Evolutionary conservation across 2,329 filamentous ascomycete genomes (phyloP).

Genomic region (Hypomyces rosellus): DNA sequence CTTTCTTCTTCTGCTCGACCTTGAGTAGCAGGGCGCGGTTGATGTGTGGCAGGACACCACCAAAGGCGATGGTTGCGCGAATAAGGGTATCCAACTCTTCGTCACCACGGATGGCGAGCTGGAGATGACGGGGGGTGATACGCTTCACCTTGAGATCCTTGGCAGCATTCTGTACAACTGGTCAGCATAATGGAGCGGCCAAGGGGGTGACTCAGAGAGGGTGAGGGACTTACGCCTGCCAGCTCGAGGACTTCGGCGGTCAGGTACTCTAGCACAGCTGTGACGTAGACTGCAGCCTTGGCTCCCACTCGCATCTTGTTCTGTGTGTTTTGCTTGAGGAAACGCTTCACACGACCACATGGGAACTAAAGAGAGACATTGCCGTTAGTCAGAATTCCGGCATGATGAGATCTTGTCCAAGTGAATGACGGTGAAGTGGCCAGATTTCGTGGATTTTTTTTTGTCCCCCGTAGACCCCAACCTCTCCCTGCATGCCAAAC

Average conservation of each 20-base stretch:
- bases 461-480: neutral
- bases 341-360: slow-evolving; percentile 99
- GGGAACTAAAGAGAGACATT: slow-evolving; percentile 63
- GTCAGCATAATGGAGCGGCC: slow-evolving; percentile 14
- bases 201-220: neutral
- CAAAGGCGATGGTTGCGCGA: slow-evolving; percentile 94
- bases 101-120: slow-evolving; percentile 96
- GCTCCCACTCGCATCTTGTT: slow-evolving; percentile 99
- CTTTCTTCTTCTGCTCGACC: slow-evolving; percentile 97
- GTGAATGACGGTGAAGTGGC: no score
- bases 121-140: slow-evolving; percentile 94
- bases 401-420: neutral
- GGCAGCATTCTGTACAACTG: slow-evolving; percentile 68
- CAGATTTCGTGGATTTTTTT: neutral
- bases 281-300: slow-evolving; percentile 97
- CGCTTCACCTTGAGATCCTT: slow-evolving; percentile 99
- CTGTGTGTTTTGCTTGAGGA: slow-evolving; percentile 97
- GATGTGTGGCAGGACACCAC: slow-evolving; percentile 97
- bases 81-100: slow-evolving; percentile 98
- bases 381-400: slow-evolving; percentile 1
- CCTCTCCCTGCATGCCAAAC: slow-evolving; percentile 2
- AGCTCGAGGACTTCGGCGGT: slow-evolving; percentile 97
- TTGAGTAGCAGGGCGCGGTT: slow-evolving; percentile 93
- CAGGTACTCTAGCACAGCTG: slow-evolving; percentile 94
- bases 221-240: slow-evolving; percentile 62